Evolutionary conservation across 1,284 basidiomycete genomes (phyloP).

Genomic region (Ustilago tritici): DNA sequence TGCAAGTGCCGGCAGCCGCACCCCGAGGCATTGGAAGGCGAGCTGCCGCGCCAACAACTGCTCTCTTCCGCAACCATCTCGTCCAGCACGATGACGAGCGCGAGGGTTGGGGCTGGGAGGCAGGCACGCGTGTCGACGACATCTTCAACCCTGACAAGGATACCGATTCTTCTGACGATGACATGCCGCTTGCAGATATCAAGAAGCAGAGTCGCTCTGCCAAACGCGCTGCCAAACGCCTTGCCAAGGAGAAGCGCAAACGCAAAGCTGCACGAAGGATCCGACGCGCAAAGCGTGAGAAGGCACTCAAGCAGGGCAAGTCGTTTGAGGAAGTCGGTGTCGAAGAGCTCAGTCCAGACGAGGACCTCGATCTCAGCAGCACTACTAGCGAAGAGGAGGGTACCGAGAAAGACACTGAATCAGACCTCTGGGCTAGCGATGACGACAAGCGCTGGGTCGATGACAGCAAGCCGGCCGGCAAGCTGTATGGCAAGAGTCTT

Average conservation of each 20-base stretch:
- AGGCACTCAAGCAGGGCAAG: slow-evolving; percentile 48
- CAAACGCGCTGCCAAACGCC: slow-evolving; percentile 51
- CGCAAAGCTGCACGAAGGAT: slow-evolving; percentile 53
- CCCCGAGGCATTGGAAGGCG: slow-evolving; percentile 63
- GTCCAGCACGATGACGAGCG: slow-evolving; percentile 63
- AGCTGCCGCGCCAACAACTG: slow-evolving; percentile 63
- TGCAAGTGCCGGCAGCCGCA: slow-evolving; percentile 56
- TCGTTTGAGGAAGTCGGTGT: slow-evolving; percentile 54
- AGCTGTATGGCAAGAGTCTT: slow-evolving; percentile 65
- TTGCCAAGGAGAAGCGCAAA: slow-evolving; percentile 55
- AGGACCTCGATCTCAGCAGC: slow-evolving; percentile 59
- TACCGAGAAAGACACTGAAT: slow-evolving; percentile 41
- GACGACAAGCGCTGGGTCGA: slow-evolving; percentile 64
- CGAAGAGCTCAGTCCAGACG: slow-evolving; percentile 60
- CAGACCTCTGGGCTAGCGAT: slow-evolving; percentile 50
- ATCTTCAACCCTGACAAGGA: slow-evolving; percentile 34
- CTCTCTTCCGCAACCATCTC: slow-evolving; percentile 68
- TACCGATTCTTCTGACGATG: slow-evolving; percentile 43
- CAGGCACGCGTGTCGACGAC: slow-evolving; percentile 42
- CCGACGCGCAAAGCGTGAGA: slow-evolving; percentile 50
- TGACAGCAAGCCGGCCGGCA: slow-evolving; percentile 62
- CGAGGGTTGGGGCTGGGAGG: slow-evolving; percentile 69
- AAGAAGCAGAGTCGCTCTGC: slow-evolving; percentile 42
- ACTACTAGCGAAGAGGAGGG: slow-evolving; percentile 43
- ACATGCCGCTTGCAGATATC: slow-evolving; percentile 48